Base-by-base conservation (phyloP, 345 rosid genomes). In the Eucalyptus urophylla region DNA sequence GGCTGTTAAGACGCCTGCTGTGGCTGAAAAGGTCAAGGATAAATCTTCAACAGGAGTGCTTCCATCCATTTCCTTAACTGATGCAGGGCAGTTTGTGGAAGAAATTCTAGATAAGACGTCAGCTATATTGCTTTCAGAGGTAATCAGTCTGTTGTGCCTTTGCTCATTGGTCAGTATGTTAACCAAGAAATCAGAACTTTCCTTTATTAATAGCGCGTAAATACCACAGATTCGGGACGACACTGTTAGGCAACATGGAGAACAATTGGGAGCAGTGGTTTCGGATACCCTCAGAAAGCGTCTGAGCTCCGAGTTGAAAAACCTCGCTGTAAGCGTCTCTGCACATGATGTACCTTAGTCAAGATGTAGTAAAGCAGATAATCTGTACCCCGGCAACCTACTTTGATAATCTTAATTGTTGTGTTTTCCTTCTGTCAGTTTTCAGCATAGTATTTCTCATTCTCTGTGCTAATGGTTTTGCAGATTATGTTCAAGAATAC, bases 401-500 rank as follows among this genome's bases (percentile, higher is more conserved):
- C 29, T 85, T 25, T 49, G 22, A 37, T n/a, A 83, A 49, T 45
- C 22, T 49, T 19, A 76, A 49, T 45, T 53, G 17, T 29, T 29
- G 19, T 72, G 88, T 53, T 49, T 13, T 62, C 19, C 22, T 60
- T 56, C 17, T 29, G 37, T 19, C 56, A 45, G 40, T 60, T 85
- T 22, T 29, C 21, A 83, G 24, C n/a, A 19, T 43, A 16, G 50
- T 43, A 47, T 83, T 45, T 37, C 47, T 88, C 37, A 43, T n/a
- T 65, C 33, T 33, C 60, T 14, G 49, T 54, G 51, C 33, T 21
- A 24, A 49, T 31, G 86, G 51, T 90, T 49, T 92, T 93, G 94
- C 96, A 96, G 99, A 90, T 90, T 37, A 95, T 96, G 91, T 96
- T 93, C 93, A 95, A 96, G 97, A 97, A 95, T 94, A 92, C 97